phyloP scores from a whole-genome alignment of 2,329 filamentous ascomycete species.

The Thielaviopsis ethacetica region DNA sequence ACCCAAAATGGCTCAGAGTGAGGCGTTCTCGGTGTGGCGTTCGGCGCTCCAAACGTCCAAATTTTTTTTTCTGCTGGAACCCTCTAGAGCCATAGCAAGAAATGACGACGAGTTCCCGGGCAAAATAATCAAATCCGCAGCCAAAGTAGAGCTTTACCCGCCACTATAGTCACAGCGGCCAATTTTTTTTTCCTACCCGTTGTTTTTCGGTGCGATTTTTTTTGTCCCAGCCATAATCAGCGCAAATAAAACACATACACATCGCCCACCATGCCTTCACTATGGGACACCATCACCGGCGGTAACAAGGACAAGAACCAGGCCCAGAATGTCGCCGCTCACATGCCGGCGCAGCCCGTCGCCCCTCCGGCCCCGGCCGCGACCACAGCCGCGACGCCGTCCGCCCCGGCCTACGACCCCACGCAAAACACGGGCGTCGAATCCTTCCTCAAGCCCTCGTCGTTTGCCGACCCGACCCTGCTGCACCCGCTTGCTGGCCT shows the following conservation, averaged over 20 bases:
- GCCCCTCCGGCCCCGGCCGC: slow-evolving; percentile 26
- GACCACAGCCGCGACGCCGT: slow-evolving; percentile 33
- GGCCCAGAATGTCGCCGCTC: slow-evolving; percentile 21
- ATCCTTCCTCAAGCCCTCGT: slow-evolving; percentile 62
- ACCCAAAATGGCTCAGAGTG: neutral
- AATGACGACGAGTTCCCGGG: slow-evolving; percentile 2
- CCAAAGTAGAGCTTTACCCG: neutral
- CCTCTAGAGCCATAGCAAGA: neutral
- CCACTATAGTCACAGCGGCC: neutral
- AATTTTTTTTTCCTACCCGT: neutral
- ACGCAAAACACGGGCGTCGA: slow-evolving; percentile 63
- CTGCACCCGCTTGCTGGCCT: slow-evolving; percentile 88
- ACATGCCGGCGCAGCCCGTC: slow-evolving; percentile 4
- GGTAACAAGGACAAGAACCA: slow-evolving; percentile 33
- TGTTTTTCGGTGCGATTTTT: neutral
- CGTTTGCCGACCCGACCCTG: slow-evolving; percentile 70
- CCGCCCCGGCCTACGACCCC: slow-evolving; percentile 50
- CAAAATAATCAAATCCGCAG: neutral
- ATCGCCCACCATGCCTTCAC: slow-evolving; percentile 30
- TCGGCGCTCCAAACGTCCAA: neutral
- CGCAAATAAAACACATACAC: neutral
- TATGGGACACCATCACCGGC: slow-evolving; percentile 47
- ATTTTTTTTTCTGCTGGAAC: slow-evolving; percentile 10
- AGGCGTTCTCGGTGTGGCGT: slow-evolving; percentile 2
- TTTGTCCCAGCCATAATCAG: neutral